Conservation (phyloP, 768 basidiomycete species). For the Agaricus blazei region DNA sequence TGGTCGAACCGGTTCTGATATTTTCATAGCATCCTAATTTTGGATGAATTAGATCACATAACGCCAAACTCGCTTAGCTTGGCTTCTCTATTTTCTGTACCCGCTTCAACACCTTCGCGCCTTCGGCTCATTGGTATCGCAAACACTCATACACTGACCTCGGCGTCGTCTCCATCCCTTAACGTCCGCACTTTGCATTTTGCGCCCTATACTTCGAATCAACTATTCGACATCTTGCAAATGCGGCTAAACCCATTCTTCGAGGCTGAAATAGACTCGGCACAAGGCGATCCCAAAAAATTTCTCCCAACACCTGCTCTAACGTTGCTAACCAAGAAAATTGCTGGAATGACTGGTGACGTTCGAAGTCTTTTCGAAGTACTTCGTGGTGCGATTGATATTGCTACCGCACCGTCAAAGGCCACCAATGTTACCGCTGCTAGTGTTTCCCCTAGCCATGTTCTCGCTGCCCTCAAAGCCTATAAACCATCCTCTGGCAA, state of each 20-base stretch:
- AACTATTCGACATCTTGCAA: constrained; percentile 65
- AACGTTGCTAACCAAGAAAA: constrained; percentile 70
- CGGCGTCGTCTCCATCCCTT: constrained; percentile 27
- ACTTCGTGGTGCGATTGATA: constrained; percentile 72
- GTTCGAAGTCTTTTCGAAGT: constrained; percentile 79
- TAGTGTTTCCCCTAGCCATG: constrained; percentile 59
- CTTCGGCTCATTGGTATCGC: constrained; percentile 44
- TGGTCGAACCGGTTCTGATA: constrained; percentile 12
- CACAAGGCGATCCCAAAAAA: constrained; percentile 32
- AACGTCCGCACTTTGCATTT: constrained; percentile 71
- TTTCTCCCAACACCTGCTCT: constrained; percentile 63
- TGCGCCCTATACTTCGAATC: constrained; percentile 67
- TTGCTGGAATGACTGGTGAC: constrained; percentile 80
- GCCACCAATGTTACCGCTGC: constrained; percentile 22
- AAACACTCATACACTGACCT: too few species aligned
- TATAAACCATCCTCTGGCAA: constrained; percentile 45
- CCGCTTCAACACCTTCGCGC: constrained; percentile 42
- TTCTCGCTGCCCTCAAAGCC: constrained; percentile 72
- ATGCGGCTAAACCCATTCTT: constrained; percentile 55
- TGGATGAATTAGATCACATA: constrained; percentile 87
- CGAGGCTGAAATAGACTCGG: constrained; percentile 24
- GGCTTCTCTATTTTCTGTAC: constrained; percentile 62
- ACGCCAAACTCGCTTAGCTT: constrained; percentile 56
- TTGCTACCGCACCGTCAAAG: constrained; percentile 38
- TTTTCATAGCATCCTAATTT: constrained; percentile 57